Evolutionary conservation across 192 early-diverging fungal genomes (phyloP), one percentile per base, ranked within the genome.

Genomic region (Coemansia sp.): DNA sequence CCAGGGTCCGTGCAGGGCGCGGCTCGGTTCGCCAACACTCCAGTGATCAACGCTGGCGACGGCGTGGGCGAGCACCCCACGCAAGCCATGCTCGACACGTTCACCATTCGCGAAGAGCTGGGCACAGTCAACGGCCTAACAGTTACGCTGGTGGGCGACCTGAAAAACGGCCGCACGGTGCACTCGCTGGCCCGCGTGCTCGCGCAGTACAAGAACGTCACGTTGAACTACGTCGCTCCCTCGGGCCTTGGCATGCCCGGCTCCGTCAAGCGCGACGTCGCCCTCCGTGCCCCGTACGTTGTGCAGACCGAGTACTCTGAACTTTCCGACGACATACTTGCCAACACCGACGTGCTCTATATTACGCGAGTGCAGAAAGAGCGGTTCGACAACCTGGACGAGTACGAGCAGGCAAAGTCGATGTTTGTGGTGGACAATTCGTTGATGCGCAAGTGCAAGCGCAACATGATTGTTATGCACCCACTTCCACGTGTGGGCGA

Each of bases 391-490:
- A 65, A 82, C 59, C 59, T 75, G 34, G 85, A 72, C 15, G 95
- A 96, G 75, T 99, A 99, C 70, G 86, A 94, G 58, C 61, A 71
- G 4, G 88, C 93, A 57, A 87, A 86, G 75, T 84, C 84, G 54
- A 69, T 86, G 20, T 97, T 88, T 71, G 83, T 97, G 50, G 87
- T 99, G 63, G 94, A 91, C 81, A 95, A 94, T 77, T 83, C 87
- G 75, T 78, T 89, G 26, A 82, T 99, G 78, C 83, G 83, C 74
- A 87, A 86, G 66, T 93, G 93, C 62, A 98, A 99, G 83, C 77
- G 88, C 23, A 89, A 95, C 72, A 98, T 99, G 97, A 91, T 98
- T 71, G 90, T 99, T 40, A 96, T 98, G 95, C 96, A 98, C 85
- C 95, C 96, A 58, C 82, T 98, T 68, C 96, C 96, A 10, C 87